Evolutionary conservation across 176 grass and related monocot genomes (phyloP).

Genomic region (barley (Hordeum vulgare)): MorexV3_pseudomolecules_assembly NC_058519.1:606543405-606543904

Average conservation of each 20-base stretch:
- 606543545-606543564: not conserved
- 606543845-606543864: not conserved
- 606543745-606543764: not conserved
- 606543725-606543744: not conserved
- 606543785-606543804: not conserved
- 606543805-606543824: not conserved
- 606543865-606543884: not conserved
- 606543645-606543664: constrained; percentile 14
- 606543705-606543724: not conserved
- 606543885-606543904: not conserved
- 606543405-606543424: not conserved
- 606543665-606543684: constrained; percentile 11
- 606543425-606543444: not conserved
- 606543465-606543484: not conserved
- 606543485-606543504: too few relatives aligned
- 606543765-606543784: not conserved
- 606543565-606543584: constrained; percentile 29
- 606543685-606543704: constrained; percentile 26
- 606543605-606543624: constrained; percentile 20
- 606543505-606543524: not conserved
- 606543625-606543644: not conserved
- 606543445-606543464: not conserved
- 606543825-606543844: not conserved
- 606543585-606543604: constrained; percentile 29
- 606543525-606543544: not conserved